Evolutionary conservation across 75 land plant species (phyloP), one percentile per base, ranked within the genome.

Genomic region (Azolla pinnata): DNA sequence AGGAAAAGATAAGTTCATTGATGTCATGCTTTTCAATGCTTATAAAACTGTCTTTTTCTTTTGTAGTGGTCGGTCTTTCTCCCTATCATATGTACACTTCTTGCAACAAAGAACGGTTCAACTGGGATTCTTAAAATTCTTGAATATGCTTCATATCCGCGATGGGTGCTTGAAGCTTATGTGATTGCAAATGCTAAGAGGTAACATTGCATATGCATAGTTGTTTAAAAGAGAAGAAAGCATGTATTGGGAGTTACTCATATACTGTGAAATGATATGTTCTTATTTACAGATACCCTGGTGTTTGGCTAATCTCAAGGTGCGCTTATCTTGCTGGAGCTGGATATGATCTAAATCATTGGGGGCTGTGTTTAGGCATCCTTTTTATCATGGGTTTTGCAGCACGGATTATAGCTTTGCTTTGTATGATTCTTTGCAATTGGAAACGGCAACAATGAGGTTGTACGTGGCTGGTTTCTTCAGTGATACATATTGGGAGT

Each of bases 141-240:
- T 16, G 69, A 72, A 2, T 50, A 75, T 17, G 26, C 67, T 4
- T 81, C 82, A 59, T 93, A 88, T 62, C 67, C 96, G 29, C 68
- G 72, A 28, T 93, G 82, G 82, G 90, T 87, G 54, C 64, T 89
- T n/a, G 87, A 93, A 73, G 90, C 85, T 16, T 93, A 83, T 69
- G 77, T 89, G 9, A 72, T 93, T 50, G 78, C 90, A 32, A 93
- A 88, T 74, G 98, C 84, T 48, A 68, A 83, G 66, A 81, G 79
- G 98, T 93, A 31, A 54, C n/a, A n/a, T n/a, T n/a, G n/a, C n/a
- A n/a, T n/a, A n/a, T n/a, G n/a, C n/a, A n/a, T n/a, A n/a, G n/a
- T n/a, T n/a, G 10, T 34, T 19, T 31, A 23, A 34, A 31, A 9
- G 2, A 9, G 0, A 18, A 1, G 2, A 32, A 20, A 38, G 35